These are phyloP conservation scores for Babesia divergens DNA, from an alignment of 169 alveolate species.

Conservation along the genomic window DNA sequence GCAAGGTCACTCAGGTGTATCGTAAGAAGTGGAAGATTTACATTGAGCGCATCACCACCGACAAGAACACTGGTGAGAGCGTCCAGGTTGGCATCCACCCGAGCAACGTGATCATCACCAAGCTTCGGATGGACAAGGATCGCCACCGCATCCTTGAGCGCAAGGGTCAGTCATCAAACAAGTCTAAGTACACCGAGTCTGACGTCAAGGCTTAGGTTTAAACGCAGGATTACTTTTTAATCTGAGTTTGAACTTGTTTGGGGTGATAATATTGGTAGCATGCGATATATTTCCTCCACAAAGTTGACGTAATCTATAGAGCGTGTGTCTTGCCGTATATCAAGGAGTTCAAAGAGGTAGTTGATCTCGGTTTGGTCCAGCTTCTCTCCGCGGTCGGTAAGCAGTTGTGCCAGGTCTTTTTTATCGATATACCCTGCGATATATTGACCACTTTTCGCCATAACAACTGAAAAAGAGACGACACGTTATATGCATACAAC, in stretches of 20 bases:
- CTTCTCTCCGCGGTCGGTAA: slow-evolving; percentile 57
- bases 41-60: slow-evolving; percentile 94
- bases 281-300: slow-evolving; percentile 45
- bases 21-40: slow-evolving; percentile 96
- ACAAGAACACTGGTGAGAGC: slow-evolving; percentile 90
- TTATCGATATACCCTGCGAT: slow-evolving; percentile 48
- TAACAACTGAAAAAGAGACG: too few relatives aligned
- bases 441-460: neutral
- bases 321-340: slow-evolving; percentile 14
- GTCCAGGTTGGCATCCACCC: slow-evolving; percentile 94
- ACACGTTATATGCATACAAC: too few relatives aligned
- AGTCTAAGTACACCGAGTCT: slow-evolving; percentile 69
- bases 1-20: slow-evolving; percentile 95
- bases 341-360: slow-evolving; percentile 41
- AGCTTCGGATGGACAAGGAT: slow-evolving; percentile 91
- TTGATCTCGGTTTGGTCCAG: slow-evolving; percentile 33
- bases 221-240: neutral
- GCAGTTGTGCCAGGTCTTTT: slow-evolving; percentile 18
- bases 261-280: slow-evolving; percentile 42
- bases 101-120: slow-evolving; percentile 93
- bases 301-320: slow-evolving; percentile 33
- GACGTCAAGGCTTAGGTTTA: slow-evolving; percentile 53
- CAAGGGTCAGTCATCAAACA: slow-evolving; percentile 80
- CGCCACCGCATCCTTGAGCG: slow-evolving; percentile 89
- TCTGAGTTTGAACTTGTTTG: neutral